phyloP scores from a whole-genome alignment of 1,284 basidiomycete genomes.

The Meira nashicola region DNA sequence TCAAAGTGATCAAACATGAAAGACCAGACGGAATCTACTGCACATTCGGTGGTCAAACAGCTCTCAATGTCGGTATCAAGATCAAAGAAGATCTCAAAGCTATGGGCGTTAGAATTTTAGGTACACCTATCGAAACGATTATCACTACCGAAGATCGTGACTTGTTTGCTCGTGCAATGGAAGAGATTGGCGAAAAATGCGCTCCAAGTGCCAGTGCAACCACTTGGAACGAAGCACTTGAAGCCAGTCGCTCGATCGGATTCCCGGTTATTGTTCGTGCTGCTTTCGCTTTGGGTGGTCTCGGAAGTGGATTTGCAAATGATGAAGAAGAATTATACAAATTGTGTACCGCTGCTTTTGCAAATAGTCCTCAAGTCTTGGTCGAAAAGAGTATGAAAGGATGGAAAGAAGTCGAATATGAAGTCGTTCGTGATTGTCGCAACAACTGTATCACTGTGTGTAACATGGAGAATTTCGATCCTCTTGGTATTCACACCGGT shows the following conservation, averaged over 20 bases:
- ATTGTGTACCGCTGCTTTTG: slow-evolving; percentile 75
- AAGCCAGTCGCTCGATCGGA: slow-evolving; percentile 81
- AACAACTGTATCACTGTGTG: slow-evolving; percentile 98
- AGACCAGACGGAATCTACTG: slow-evolving; percentile 98
- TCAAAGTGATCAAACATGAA: slow-evolving; percentile 96
- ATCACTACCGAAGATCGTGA: slow-evolving; percentile 96
- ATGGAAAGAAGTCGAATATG: slow-evolving; percentile 99
- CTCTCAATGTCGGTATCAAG: slow-evolving; percentile 91
- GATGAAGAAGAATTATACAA: slow-evolving; percentile 79
- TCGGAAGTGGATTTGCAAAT: slow-evolving; percentile 91
- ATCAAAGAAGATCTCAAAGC: slow-evolving; percentile 88
- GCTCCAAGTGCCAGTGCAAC: slow-evolving; percentile 75
- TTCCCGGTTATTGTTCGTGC: slow-evolving; percentile 96
- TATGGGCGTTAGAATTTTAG: slow-evolving; percentile 80
- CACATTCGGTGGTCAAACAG: slow-evolving; percentile 97
- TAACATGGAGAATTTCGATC: slow-evolving; percentile 99
- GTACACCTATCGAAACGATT: slow-evolving; percentile 94
- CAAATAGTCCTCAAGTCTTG: slow-evolving; percentile 91
- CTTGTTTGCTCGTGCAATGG: slow-evolving; percentile 91
- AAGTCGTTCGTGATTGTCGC: slow-evolving; percentile 95
- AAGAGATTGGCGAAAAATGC: slow-evolving; percentile 89
- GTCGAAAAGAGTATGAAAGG: slow-evolving; percentile 99
- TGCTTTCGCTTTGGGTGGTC: slow-evolving; percentile 89
- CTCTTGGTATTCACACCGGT: slow-evolving; percentile 95
- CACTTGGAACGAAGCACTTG: slow-evolving; percentile 70